These are phyloP conservation scores for Meyerozyma sp. DNA, from an alignment of 1,139 yeast genomes.

Conservation along the genomic window DNA sequence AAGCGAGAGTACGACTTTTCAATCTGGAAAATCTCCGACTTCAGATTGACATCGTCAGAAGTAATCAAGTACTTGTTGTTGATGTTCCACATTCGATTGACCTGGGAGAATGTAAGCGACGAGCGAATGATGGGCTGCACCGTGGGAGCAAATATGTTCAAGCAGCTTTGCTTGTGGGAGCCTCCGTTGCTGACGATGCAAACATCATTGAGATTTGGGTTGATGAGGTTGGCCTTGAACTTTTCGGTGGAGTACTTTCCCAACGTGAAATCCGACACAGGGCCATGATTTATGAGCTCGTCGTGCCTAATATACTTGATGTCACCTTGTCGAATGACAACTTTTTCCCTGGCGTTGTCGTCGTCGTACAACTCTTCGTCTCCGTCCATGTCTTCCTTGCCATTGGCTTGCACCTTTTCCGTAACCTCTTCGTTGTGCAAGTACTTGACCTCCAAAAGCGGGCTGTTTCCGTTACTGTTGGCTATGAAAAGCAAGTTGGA, in stretches of 20 bases:
- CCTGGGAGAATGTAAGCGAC: constrained; percentile 69
- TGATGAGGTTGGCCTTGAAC: constrained; percentile 54
- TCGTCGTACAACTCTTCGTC: constrained; percentile 21
- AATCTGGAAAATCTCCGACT: constrained; percentile 71
- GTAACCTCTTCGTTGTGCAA: constrained; percentile 9
- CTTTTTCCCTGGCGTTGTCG: constrained; percentile 14
- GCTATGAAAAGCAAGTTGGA: constrained; percentile 32
- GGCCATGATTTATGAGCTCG: constrained; percentile 63
- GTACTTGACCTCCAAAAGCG: constrained; percentile 28
- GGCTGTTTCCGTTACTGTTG: constrained; percentile 31
- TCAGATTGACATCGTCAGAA: constrained; percentile 58
- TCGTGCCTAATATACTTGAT: constrained; percentile 47
- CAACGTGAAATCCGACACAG: constrained; percentile 62
- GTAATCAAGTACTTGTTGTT: constrained; percentile 58
- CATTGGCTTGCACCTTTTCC: background rate
- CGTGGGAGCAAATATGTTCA: constrained; percentile 60
- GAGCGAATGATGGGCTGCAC: constrained; percentile 63
- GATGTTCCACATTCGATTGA: constrained; percentile 72
- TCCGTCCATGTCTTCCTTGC: constrained; percentile 25
- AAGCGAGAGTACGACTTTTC: constrained; percentile 62
- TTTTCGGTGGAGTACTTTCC: constrained; percentile 58
- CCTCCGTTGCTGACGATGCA: constrained; percentile 74
- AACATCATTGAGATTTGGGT: constrained; percentile 61
- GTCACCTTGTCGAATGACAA: constrained; percentile 20
- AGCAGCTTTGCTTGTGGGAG: constrained; percentile 45